Conservation (phyloP, 805 yeast species). For the Yarrowia sp. region DNA sequence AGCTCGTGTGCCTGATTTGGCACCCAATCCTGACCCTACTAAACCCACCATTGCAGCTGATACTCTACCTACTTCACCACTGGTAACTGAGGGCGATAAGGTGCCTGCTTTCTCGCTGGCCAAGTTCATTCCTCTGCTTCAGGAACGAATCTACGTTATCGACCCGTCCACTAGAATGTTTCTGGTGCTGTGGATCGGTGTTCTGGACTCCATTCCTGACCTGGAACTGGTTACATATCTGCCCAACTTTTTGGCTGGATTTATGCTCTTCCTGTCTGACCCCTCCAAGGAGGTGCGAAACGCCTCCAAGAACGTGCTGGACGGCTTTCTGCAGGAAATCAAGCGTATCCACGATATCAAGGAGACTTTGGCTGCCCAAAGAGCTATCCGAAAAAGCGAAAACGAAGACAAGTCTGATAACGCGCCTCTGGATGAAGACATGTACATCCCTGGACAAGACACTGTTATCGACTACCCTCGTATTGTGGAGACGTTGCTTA, state of each 20-base stretch:
- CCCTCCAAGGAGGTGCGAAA: constrained; percentile 83
- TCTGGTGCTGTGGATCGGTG: constrained; percentile 87
- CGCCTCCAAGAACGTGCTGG: constrained; percentile 76
- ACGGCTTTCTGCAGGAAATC: constrained; percentile 74
- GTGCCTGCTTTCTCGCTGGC: constrained; percentile 75
- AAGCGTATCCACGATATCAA: constrained; percentile 69
- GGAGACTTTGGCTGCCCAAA: constrained; percentile 40
- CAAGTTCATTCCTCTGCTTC: constrained; percentile 84
- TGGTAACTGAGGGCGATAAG: constrained; percentile 43
- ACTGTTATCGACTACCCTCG: constrained; percentile 75
- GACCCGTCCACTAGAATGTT: constrained; percentile 92
- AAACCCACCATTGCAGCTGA: constrained; percentile 38
- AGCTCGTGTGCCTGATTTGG: constrained; percentile 54
- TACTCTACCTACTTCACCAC: constrained; percentile 29
- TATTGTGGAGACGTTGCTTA: constrained; percentile 76
- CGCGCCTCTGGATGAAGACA: constrained; percentile 49
- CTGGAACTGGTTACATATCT: constrained; percentile 80
- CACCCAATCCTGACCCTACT: constrained; percentile 37
- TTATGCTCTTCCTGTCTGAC: constrained; percentile 75
- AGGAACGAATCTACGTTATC: constrained; percentile 86
- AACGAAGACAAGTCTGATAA: constrained; percentile 32
- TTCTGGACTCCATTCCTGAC: constrained; percentile 91
- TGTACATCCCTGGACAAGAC: constrained; percentile 75
- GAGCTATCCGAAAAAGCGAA: constrained; percentile 29
- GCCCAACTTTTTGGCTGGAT: constrained; percentile 85